Conservation (phyloP, 1,139 yeast genomes). For the Diutina ranongensis region DNA sequence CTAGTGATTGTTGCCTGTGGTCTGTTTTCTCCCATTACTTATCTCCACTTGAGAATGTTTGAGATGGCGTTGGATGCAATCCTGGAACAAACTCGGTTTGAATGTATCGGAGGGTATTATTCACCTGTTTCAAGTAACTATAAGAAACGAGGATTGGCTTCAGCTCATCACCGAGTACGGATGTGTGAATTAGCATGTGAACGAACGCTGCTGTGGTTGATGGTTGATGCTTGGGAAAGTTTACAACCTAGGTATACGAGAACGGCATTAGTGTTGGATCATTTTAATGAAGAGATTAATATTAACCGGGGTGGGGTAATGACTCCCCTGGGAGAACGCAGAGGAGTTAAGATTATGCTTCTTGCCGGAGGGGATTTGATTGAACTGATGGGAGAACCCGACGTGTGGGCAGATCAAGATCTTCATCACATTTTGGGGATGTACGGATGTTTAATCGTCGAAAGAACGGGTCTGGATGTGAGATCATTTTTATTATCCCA, state of each 20-base stretch:
- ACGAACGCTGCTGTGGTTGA: constrained; percentile 90
- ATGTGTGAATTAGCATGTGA: constrained; percentile 99
- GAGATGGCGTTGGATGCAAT: constrained; percentile 98
- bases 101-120: constrained; percentile 92
- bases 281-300: constrained; percentile 90
- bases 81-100: constrained; percentile 83
- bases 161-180: constrained; percentile 79
- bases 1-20: constrained; percentile 96
- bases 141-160: constrained; percentile 86
- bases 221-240: constrained; percentile 99
- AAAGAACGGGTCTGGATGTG: constrained; percentile 94
- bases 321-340: constrained; percentile 58
- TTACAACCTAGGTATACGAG: constrained; percentile 84
- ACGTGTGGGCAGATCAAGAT: constrained; percentile 97
- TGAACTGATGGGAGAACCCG: constrained; percentile 99
- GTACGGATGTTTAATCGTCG: constrained; percentile 93
- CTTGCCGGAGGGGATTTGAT: constrained; percentile 96
- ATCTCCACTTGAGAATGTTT: constrained; percentile 89
- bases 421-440: constrained; percentile 90
- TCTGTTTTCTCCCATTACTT: constrained; percentile 90
- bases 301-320: constrained; percentile 80
- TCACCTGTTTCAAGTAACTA: constrained; percentile 96
- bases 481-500: constrained; percentile 83
- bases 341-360: constrained; percentile 91
- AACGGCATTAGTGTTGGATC: constrained; percentile 92